Evolutionary conservation across 2,329 filamentous ascomycete species (phyloP).

Genomic region (Lachnellula arida): DNA sequence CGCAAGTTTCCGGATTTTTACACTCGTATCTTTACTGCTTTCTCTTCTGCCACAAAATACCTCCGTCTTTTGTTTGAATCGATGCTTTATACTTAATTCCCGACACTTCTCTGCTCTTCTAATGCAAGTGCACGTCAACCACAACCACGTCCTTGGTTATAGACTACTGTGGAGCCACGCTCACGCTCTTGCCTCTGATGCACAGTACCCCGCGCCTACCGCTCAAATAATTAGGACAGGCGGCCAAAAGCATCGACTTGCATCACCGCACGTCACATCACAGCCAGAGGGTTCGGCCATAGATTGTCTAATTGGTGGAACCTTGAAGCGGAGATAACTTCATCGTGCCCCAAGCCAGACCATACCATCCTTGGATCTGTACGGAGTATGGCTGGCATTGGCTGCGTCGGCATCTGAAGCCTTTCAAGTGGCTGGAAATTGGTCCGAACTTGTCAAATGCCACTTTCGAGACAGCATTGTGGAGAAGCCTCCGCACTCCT

Average conservation of each 20-base stretch:
- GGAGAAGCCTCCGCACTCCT: background rate
- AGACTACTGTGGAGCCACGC: constrained; percentile 1
- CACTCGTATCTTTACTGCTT: too few species aligned
- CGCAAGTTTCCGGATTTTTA: too few species aligned
- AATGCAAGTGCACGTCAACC: too few species aligned
- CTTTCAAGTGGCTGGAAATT: background rate
- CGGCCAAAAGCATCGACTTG: background rate
- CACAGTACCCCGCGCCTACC: background rate
- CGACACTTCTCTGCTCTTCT: too few species aligned
- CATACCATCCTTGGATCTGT: too few species aligned
- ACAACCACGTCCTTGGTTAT: too few species aligned
- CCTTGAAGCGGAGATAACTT: constrained; percentile 2
- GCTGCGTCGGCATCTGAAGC: background rate
- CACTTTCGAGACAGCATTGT: background rate
- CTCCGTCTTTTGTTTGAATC: too few species aligned
- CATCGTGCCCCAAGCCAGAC: constrained; percentile 3
- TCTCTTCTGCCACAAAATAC: too few species aligned
- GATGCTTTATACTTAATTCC: too few species aligned
- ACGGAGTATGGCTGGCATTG: too few species aligned
- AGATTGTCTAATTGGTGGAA: constrained; percentile 2
- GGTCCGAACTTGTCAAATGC: background rate
- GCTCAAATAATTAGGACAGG: background rate
- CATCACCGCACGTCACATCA: constrained; percentile 11
- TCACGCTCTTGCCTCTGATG: background rate
- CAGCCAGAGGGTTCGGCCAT: background rate